Evolutionary conservation across 208 protist genomes (phyloP).

Genomic region (Trypanosoma platydactyli): DNA sequence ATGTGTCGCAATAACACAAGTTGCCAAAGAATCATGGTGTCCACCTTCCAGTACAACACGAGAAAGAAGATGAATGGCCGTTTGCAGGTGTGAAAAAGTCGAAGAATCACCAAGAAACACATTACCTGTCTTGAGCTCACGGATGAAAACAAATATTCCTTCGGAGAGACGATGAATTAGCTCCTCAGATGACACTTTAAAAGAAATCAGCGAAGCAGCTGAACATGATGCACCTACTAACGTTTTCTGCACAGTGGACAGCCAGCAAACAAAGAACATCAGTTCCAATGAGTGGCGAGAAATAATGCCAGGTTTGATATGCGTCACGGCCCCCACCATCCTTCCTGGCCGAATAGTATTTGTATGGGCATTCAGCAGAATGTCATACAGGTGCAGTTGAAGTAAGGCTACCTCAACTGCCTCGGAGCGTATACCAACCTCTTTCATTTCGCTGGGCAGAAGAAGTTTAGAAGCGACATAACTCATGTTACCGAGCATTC

Average conservation of each 20-base stretch:
- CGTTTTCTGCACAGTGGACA: constrained; percentile 2
- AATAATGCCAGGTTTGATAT: constrained; percentile 23
- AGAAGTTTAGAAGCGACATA: constrained; percentile 20
- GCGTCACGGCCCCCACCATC: constrained; percentile 7
- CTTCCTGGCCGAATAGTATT: not conserved
- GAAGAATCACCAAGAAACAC: constrained; percentile 10
- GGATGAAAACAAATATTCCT: constrained; percentile 23
- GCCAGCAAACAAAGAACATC: constrained; percentile 27
- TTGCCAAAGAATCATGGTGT: constrained; percentile 18
- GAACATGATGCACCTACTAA: not conserved
- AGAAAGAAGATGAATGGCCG: constrained; percentile 18
- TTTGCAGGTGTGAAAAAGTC: constrained; percentile 9
- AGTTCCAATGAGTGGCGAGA: constrained; percentile 2
- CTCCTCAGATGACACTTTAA: not conserved
- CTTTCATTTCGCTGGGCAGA: constrained; percentile 13
- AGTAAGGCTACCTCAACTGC: constrained; percentile 19
- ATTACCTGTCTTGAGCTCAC: constrained; percentile 29
- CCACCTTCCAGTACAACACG: constrained; percentile 7
- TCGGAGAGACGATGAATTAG: constrained; percentile 30
- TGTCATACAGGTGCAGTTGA: constrained; percentile 19
- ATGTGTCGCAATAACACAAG: constrained; percentile 25
- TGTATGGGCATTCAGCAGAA: constrained; percentile 1
- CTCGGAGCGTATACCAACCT: constrained; percentile 1
- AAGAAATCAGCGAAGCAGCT: constrained; percentile 4
- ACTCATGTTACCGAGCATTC: constrained; percentile 17